Conservation (phyloP, 83 land plant genomes). For the Picea abies region DNA sequence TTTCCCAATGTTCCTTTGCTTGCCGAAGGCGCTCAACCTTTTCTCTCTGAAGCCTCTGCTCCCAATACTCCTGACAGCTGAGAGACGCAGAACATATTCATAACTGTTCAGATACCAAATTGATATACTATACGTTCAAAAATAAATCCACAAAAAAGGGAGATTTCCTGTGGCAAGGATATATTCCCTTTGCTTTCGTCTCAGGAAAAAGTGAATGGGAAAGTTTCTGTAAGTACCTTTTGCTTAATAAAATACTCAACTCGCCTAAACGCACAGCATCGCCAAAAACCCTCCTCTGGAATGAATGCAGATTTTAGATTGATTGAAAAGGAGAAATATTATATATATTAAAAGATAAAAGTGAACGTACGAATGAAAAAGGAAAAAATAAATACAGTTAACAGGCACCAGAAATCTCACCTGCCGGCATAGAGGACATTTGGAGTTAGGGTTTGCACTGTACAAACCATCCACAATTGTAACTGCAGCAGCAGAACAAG, state of each 20-base stretch:
- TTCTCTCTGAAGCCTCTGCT: conserved; percentile 52
- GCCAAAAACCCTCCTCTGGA: conserved; percentile 58
- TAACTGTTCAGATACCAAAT: background rate
- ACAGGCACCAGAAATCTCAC: conserved; percentile 19
- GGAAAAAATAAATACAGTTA: background rate
- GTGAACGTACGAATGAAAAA: background rate
- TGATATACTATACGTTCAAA: no score
- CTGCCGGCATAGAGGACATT: conserved; percentile 74
- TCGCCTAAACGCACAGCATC: no score
- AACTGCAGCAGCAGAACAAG: conserved; percentile 74
- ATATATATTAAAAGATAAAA: background rate
- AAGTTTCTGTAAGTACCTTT: conserved; percentile 38
- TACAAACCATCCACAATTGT: conserved; percentile 60
- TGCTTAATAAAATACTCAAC: conserved; percentile 54
- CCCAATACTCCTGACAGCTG: conserved; percentile 87
- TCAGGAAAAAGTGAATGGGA: background rate
- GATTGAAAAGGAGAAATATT: background rate
- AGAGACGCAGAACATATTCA: background rate
- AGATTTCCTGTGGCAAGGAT: background rate
- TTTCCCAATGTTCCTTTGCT: conserved; percentile 80
- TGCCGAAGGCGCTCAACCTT: conserved; percentile 62
- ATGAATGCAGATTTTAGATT: background rate
- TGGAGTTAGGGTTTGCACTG: conserved; percentile 30
- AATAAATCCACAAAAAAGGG: background rate
- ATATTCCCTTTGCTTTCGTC: background rate